These are phyloP conservation scores for Isochrysis galbana DNA, from an alignment of 78 protist genomes.

Conservation along the genomic window DNA sequence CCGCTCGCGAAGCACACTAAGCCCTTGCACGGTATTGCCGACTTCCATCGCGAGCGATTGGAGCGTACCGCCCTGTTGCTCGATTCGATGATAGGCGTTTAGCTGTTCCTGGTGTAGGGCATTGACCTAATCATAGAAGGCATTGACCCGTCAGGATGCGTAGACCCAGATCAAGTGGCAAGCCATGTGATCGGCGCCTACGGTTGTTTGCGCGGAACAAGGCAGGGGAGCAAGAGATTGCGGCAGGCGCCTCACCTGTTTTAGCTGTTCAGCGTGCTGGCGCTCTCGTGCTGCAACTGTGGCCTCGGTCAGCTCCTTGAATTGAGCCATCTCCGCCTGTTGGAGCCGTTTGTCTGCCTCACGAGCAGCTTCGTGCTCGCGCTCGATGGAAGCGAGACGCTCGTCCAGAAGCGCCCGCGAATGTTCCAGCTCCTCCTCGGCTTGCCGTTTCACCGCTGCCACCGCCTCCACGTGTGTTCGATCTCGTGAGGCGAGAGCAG, in stretches of 20 bases:
- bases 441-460: not conserved
- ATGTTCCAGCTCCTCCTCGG: not conserved
- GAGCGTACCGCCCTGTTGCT: not conserved
- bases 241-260: too few species aligned
- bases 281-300: not conserved
- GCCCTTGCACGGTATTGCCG: not conserved
- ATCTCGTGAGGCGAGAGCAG: not conserved
- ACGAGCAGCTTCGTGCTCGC: not conserved
- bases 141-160: too few species aligned
- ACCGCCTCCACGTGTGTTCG: not conserved
- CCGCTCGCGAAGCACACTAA: not conserved
- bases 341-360: not conserved
- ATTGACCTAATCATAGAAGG: too few species aligned
- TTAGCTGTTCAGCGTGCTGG: not conserved
- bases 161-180: too few species aligned
- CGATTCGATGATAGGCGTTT: not conserved
- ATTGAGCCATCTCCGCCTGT: not conserved
- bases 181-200: too few species aligned
- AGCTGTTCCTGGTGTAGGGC: not conserved
- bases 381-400: not conserved
- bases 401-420: not conserved
- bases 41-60: not conserved
- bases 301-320: not conserved
- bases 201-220: too few species aligned
- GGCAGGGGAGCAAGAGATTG: too few species aligned